Base-by-base conservation (phyloP, 2,329 filamentous ascomycete genomes). In the Diaporthe vexans region DNA sequence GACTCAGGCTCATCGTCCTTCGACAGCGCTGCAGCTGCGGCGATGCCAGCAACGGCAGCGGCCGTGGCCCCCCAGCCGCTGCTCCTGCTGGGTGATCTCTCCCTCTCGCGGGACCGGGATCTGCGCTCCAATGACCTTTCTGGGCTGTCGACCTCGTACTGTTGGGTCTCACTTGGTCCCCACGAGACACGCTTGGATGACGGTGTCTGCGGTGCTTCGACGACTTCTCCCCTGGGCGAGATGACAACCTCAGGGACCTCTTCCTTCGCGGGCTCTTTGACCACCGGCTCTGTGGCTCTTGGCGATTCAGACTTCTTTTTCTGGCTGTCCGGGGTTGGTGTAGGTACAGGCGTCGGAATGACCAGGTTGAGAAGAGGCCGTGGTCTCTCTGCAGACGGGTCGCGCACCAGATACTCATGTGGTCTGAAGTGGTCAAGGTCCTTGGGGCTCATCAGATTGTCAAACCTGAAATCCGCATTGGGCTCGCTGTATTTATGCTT, bases 81-180 rank as follows among this genome's bases (percentile, higher is more conserved):
- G 71, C 81, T 82, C 51, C 74, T 73, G 40, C 81, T 79, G 46
- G 78, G 81, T 35, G 71, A 75, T 29, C 74, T 63, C 72, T 72
- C 29, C 76, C 76, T 56, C 77, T 80, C 48, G 83, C 82, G 13
- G 76, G 75, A 61, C 77, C 80, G 35, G 83, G 83, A 17, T 74
- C 74, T 61, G 81, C 79, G 69, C 78, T 82, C 76, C 79, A 82
- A n/a, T 78, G 78, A 67, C 74, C 81, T 82, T 58, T 89, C 88
- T 9, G 91, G 89, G 69, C 88, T 92, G 74, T 90, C 89, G 15
- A 89, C 86, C 65, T 92, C 89, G 75, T 91, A 93, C 74, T 90
- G 88, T 79, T 92, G 90, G 5, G 88, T 92, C 79, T 91, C 86
- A 76, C 92, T 91, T 75, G 91, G 85, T 15, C 90, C 91, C 91